Conservation (phyloP, 116 monocot species). For the Dioscorea cayenensis region DNA sequence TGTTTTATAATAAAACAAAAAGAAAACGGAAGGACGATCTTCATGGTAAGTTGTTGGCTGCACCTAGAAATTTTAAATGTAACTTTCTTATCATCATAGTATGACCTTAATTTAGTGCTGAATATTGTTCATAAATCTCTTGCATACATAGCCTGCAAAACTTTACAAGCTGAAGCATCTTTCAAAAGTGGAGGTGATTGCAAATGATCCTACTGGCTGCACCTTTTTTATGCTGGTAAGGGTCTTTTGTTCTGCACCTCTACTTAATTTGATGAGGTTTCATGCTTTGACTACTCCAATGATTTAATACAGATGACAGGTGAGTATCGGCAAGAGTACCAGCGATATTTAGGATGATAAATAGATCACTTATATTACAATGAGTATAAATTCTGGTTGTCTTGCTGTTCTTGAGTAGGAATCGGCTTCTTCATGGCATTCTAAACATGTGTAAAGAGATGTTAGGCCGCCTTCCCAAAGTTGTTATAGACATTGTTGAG, state of each 20-base stretch:
- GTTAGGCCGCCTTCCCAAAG: constrained; percentile 74
- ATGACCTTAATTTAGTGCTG: not conserved
- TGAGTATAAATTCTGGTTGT: not conserved
- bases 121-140: not conserved
- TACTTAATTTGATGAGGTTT: not conserved
- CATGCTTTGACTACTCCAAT: not conserved
- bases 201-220: constrained; percentile 86
- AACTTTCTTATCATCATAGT: too few species aligned
- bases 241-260: not conserved
- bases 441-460: constrained; percentile 94
- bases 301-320: constrained; percentile 81
- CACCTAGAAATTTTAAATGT: too few species aligned
- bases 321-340: constrained; percentile 9
- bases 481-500: constrained; percentile 97
- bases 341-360: not conserved
- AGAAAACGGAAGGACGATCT: too few species aligned
- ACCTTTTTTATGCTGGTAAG: constrained; percentile 92
- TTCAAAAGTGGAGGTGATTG: constrained; percentile 78
- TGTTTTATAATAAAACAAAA: too few species aligned
- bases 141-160: constrained; percentile 67
- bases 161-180: constrained; percentile 98
- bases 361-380: too few species aligned
- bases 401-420: constrained; percentile 38
- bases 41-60: too few species aligned
- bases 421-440: constrained; percentile 74